Evolutionary conservation across 2,329 filamentous ascomycete species (phyloP), one percentile per base, ranked within the genome.

Genomic region (Monosporascus sp.): DNA sequence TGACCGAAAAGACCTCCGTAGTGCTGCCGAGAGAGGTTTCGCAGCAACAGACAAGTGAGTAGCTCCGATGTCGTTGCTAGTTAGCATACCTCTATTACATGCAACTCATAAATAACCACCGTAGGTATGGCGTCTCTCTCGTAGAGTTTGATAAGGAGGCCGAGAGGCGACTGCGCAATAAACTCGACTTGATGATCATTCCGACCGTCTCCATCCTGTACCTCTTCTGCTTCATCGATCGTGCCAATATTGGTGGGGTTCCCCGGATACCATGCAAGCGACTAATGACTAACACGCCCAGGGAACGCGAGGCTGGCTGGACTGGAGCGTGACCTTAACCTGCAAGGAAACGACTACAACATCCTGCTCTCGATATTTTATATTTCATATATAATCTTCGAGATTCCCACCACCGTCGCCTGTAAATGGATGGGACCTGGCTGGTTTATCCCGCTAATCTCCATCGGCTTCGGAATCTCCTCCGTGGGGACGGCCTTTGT

Each of bases 381-480:
- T 69, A 76, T 91, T 64, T 82, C 82, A 7, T 91, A 91, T 69
- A 88, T 90, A 61, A 26, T 90, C 48, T 88, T 87, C 59, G 83
- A 90, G 66, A 86, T 91, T 43, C 87, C 88, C 0, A 77, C 76
- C 52, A 90, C 84, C 58, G 77, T 90, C 55, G 68, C 76, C 19
- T 90, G 86, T 74, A 91, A 90, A 67, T 84, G 76, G 73, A 73
- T 90, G 5, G 87, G 87, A 0, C 87, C 87, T 0, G 86, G 85
- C 37, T 89, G 84, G 84, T 90, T 85, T 65, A 77, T 90, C 19
- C 87, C 87, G 0, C 65, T 73, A 4, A 81, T 80, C 34, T 80
- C 84, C 0, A 70, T 90, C 1, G 74, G 77, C 41, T 90, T 89
- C 59, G 87, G 85, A 6, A 72, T 84, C 45, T 74, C 73, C 45